phyloP scores from a whole-genome alignment of 352 stramenopile species.

The Blastocystis sp. region DNA sequence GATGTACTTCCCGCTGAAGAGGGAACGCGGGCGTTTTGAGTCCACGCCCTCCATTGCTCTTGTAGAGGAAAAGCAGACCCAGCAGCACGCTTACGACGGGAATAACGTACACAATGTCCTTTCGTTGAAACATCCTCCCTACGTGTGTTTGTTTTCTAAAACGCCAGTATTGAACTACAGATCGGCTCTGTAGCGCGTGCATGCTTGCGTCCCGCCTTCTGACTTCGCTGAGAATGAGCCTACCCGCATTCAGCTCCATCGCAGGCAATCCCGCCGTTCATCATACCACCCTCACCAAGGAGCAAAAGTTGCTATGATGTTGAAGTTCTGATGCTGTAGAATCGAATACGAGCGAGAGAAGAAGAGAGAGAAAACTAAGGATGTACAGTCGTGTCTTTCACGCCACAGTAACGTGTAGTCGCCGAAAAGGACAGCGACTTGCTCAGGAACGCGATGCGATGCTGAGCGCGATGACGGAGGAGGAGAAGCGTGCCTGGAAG shows the following conservation, averaged over 20 bases:
- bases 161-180: neutral
- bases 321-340: neutral
- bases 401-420: neutral
- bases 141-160: neutral
- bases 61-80: constrained; percentile 13
- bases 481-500: constrained; percentile 28
- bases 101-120: constrained; percentile 20
- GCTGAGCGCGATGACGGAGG: constrained; percentile 10
- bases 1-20: constrained; percentile 29
- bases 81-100: constrained; percentile 13
- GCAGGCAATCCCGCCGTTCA: neutral
- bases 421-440: neutral
- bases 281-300: neutral
- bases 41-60: neutral
- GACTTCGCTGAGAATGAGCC: neutral
- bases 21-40: neutral
- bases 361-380: constrained; percentile 58
- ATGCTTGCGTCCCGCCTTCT: neutral
- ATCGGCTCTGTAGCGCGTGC: neutral
- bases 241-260: neutral
- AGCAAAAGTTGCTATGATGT: constrained; percentile 9
- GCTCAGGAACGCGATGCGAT: constrained; percentile 25
- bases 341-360: constrained; percentile 58
- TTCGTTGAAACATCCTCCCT: neutral
- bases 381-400: neutral